phyloP scores from a whole-genome alignment of 2,329 filamentous ascomycete genomes.

The Aspergillus ibericus region DNA sequence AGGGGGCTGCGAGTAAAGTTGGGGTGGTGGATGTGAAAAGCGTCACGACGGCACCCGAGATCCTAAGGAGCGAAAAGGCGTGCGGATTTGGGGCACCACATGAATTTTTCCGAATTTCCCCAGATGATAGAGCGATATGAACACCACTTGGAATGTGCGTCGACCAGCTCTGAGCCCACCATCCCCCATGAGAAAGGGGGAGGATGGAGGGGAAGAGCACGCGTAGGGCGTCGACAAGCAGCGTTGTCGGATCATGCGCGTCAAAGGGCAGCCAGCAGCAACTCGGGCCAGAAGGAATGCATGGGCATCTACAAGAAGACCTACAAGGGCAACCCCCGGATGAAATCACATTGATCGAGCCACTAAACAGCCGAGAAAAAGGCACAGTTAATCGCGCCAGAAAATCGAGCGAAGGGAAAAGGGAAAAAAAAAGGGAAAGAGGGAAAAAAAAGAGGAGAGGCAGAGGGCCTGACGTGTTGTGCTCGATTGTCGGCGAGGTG shows the following conservation, averaged over 20 bases:
- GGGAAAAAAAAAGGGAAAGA: neutral
- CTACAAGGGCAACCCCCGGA: constrained; percentile 1
- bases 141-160: neutral
- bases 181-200: neutral
- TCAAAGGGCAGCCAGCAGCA: constrained; percentile 14
- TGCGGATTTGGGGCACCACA: neutral
- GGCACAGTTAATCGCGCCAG: neutral
- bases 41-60: neutral
- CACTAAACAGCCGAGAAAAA: constrained; percentile 15
- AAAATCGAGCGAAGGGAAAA: constrained; percentile 1
- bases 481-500: constrained; percentile 24
- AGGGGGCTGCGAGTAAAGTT: neutral
- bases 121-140: neutral
- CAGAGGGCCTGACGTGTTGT: constrained; percentile 25
- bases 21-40: constrained; percentile 1
- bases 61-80: neutral
- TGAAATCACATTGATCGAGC: constrained; percentile 1
- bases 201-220: constrained; percentile 3
- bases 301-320: constrained; percentile 1
- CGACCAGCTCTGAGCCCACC: neutral
- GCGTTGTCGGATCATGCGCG: constrained; percentile 8
- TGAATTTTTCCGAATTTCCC: neutral
- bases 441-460: neutral
- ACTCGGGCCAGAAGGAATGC: constrained; percentile 8
- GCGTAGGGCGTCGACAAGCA: constrained; percentile 5